phyloP scores from a whole-genome alignment of 2,329 filamentous ascomycete genomes.

The Beauveria pseudobassiana region DNA sequence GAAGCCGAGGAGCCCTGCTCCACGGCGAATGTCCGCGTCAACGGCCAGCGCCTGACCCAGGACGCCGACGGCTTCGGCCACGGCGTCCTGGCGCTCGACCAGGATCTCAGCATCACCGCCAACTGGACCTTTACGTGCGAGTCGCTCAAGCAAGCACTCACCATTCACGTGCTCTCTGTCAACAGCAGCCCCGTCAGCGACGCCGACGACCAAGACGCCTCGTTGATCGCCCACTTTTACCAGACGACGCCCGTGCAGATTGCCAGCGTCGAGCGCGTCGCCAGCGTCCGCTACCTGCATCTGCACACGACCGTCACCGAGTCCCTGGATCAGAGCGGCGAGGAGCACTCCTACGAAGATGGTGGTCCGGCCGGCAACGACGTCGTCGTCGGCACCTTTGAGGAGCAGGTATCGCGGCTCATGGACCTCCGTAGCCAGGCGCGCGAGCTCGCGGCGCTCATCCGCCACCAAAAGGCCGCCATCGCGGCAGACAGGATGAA shows the following conservation, averaged over 20 bases:
- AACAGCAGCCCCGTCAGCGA: slow-evolving; percentile 31
- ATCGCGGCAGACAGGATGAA: slow-evolving; percentile 26
- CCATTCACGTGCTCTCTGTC: slow-evolving; percentile 34
- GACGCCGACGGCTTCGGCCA: slow-evolving; percentile 32
- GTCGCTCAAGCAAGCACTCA: slow-evolving; percentile 36
- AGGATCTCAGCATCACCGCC: slow-evolving; percentile 32
- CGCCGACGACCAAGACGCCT: slow-evolving; percentile 18
- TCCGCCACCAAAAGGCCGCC: slow-evolving; percentile 34
- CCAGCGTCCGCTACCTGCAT: slow-evolving; percentile 22
- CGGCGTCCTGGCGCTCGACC: slow-evolving; percentile 32
- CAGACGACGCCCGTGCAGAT: slow-evolving; percentile 37
- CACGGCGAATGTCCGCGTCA: slow-evolving; percentile 37
- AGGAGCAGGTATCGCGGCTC: slow-evolving; percentile 37
- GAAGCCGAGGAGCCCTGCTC: slow-evolving; percentile 40
- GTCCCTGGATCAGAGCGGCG: slow-evolving; percentile 12
- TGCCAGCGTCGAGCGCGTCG: slow-evolving; percentile 33
- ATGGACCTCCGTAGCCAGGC: slow-evolving; percentile 35
- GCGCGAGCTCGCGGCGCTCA: slow-evolving; percentile 32
- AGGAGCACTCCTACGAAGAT: background rate
- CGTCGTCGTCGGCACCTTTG: slow-evolving; percentile 21
- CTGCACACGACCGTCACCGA: slow-evolving; percentile 12
- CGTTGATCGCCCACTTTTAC: slow-evolving; percentile 38
- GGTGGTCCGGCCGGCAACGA: background rate
- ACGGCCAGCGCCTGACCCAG: slow-evolving; percentile 35
- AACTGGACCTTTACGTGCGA: slow-evolving; percentile 41